Evolutionary conservation across 495 filamentous ascomycete species (phyloP), one percentile per base, ranked within the genome.

Genomic region (Hyphodiscus hymeniophilus): DNA sequence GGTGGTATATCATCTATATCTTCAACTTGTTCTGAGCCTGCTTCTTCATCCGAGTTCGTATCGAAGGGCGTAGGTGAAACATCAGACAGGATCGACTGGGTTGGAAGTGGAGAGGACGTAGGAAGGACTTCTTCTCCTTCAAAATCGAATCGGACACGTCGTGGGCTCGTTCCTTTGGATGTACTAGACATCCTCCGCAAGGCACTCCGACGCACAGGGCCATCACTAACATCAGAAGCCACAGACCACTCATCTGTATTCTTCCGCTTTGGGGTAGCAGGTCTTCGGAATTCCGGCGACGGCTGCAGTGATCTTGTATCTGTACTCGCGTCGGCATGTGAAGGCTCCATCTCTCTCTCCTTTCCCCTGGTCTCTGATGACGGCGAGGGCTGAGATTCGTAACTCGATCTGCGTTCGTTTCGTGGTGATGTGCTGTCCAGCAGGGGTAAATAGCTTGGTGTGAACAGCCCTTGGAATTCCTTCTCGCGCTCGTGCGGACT

Each of bases 401-500:
- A 18, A 30, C 48, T 52, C 20, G 49, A 33, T 49, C 50, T 54
- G n/a, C 48, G 50, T 34, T 59, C 52, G 38, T 48, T 40, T 45
- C 63, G 67, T 5, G 5, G n/a, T 34, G 66, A 59, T 24, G 56
- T 59, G 42, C 65, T 64, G 49, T 76, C 76, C 32, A 81, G 73
- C 32, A 80, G 62, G 38, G 76, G 76, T 28, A 82, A 66, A 54
- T 76, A 81, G 42, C 61, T 70, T 17, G 77, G 78, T 12, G 75
- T 81, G 56, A 81, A 80, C 16, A 80, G 51, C 30, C 76, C 77
- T 30, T 75, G 72, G 49, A 81, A 76, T 48, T 80, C 76, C 47
- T 65, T 64, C 52, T 78, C 75, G 22, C 72, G 69, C 42, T 73
- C 71, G 60, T 74, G 69, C 33, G 70, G 66, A 30, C 60, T 70